These are phyloP conservation scores for Friedmanniomyces simplex DNA, from an alignment of 495 filamentous ascomycete species.

Conservation along the genomic window DNA sequence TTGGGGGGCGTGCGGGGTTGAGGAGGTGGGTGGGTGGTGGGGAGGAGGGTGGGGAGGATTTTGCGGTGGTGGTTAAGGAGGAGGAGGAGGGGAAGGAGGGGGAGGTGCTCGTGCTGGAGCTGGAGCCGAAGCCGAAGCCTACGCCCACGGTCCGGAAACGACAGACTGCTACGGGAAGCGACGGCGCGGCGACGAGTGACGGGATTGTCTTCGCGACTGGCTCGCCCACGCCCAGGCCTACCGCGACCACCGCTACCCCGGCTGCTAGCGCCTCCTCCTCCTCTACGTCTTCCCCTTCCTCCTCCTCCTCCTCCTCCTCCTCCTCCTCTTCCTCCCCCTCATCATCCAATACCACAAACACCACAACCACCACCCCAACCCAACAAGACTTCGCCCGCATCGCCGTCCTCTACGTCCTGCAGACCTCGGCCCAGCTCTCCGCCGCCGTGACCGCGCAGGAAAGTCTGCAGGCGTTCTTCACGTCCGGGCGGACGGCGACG, in stretches of 20 bases:
- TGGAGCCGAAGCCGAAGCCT: neutral
- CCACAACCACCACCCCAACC: slow-evolving; percentile 35
- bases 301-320: slow-evolving; percentile 10
- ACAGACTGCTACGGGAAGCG: neutral
- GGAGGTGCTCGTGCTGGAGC: neutral
- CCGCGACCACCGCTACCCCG: slow-evolving; percentile 3
- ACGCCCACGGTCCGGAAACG: slow-evolving; percentile 4
- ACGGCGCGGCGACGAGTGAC: slow-evolving; percentile 15
- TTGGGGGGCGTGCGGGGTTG: slow-evolving; percentile 44
- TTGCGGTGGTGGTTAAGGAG: too few relatives aligned
- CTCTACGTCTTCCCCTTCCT: neutral
- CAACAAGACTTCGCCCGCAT: slow-evolving; percentile 58
- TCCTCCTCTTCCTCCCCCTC: slow-evolving; percentile 11
- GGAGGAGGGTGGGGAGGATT: neutral
- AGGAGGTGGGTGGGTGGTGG: neutral
- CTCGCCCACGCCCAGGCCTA: slow-evolving; percentile 5
- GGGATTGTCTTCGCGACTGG: slow-evolving; percentile 24
- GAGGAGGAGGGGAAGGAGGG: too few relatives aligned
- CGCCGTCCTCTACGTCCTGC: slow-evolving; percentile 51
- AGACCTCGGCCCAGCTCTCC: slow-evolving; percentile 38
- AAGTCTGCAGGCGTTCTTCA: slow-evolving; percentile 44
- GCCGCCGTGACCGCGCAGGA: slow-evolving; percentile 48
- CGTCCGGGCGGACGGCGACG: neutral
- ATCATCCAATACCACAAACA: slow-evolving; percentile 20
- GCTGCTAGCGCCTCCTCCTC: neutral